Evolutionary conservation across 495 filamentous ascomycete species (phyloP).

Genomic region (Lasiosphaeris hirsuta): DNA sequence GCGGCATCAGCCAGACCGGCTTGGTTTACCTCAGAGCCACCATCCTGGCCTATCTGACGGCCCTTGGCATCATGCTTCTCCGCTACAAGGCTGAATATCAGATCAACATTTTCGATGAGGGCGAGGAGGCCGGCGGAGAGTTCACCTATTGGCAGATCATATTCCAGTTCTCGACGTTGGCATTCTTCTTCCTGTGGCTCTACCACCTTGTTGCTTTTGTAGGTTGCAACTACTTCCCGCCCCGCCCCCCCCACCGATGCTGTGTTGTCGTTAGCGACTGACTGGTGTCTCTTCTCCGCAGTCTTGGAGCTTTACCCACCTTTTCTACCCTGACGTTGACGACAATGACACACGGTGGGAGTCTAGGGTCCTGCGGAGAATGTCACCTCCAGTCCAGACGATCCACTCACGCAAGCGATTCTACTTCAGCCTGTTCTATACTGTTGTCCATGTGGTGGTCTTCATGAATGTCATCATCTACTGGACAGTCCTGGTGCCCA

Average conservation of each 20-base stretch:
- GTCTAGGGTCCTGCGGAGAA: slow-evolving; percentile 25
- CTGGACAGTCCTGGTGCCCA: slow-evolving; percentile 44
- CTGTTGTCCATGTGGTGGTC: slow-evolving; percentile 38
- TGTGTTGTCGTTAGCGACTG: background rate
- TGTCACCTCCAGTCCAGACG: slow-evolving; percentile 39
- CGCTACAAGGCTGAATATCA: slow-evolving; percentile 37
- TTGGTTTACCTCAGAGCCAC: slow-evolving; percentile 39
- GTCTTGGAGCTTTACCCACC: slow-evolving; percentile 49
- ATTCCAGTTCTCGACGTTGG: slow-evolving; percentile 49
- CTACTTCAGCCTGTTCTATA: slow-evolving; percentile 51
- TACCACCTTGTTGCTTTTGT: slow-evolving; percentile 45
- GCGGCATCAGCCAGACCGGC: slow-evolving; percentile 38
- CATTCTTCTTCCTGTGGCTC: slow-evolving; percentile 39
- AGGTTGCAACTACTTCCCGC: slow-evolving; percentile 13
- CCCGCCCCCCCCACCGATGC: background rate
- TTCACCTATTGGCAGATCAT: slow-evolving; percentile 35
- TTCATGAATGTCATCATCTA: slow-evolving; percentile 46
- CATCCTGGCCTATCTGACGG: slow-evolving; percentile 45
- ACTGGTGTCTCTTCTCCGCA: slow-evolving; percentile 1
- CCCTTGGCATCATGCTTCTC: slow-evolving; percentile 35
- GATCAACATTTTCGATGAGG: slow-evolving; percentile 6
- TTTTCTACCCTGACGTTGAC: slow-evolving; percentile 38
- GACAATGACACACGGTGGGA: slow-evolving; percentile 27
- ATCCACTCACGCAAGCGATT: slow-evolving; percentile 32
- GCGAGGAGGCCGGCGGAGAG: slow-evolving; percentile 19